Base-by-base conservation (phyloP, 1,284 basidiomycete species). In the Boletellus sp. region DNA sequence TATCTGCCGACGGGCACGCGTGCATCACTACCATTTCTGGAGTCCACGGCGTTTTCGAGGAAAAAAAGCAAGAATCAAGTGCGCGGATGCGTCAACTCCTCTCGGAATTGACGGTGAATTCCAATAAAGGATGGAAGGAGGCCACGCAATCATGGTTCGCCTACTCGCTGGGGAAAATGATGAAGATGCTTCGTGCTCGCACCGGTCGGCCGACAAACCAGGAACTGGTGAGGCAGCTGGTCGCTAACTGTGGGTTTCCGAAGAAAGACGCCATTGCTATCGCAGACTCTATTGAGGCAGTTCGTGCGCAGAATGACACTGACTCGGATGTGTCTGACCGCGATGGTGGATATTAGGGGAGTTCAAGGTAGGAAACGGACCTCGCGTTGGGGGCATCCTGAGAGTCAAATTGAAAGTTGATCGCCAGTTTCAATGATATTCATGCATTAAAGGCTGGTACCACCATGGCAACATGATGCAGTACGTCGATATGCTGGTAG, bases 21-120 rank as follows among this genome's bases (percentile, higher is more conserved):
- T 65, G 63, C 45, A 55, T 65, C 45, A 69, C 63, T 24, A 58
- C 66, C 19, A 47, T 21, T 11, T 43, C 58, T 7, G 66, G 58
- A 26, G 15, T 62, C 2, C 46, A 11, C 1, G 18, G 51, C 21
- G 19, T 45, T 13, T 65, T 64, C 46, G 35, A 19, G 16, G 43
- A 30, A 11, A 53, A 49, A 33, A 63, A 57, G 37, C 40, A 60
- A 28, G 54, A 60, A 38, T 63, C 60, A 3, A 36, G 15, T 36
- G 37, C 60, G 46, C 58, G 8, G 35, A 48, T 63, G 44, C 53
- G 32, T 0, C 22, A 39, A n/a, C 59, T 63, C 21, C 28, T 65
- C 10, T 39, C 57, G 44, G 54, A 48, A 10, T 36, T 52, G 42
- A 38, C 36, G 18, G 36, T 36, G 19, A 45, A 46, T 10, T n/a